Base-by-base conservation (phyloP, 257 asterid genomes). In the Coffea eugenioides region DNA sequence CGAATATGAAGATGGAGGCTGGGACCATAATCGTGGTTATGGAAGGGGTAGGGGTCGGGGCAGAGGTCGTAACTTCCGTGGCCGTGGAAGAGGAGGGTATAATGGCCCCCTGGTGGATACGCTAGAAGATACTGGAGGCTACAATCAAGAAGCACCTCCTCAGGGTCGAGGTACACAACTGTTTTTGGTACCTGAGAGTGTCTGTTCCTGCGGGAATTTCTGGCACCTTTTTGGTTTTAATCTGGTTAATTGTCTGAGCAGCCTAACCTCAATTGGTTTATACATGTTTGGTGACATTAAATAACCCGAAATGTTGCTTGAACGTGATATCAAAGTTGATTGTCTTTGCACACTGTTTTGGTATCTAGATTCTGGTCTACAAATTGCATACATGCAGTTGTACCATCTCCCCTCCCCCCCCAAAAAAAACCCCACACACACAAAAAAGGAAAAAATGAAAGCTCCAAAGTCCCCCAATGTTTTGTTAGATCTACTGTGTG, bases 1-100 rank as follows among this genome's bases (percentile, higher is more conserved):
- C 1, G 98, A 93, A 80, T 87, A 86, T 52, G 99, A 92, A 20
- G 98, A 92, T 85, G 99, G 95, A 51, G 95, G 93, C 77, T 95
- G 88, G 82, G 97, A 91, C 68, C 81, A 87, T 73, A 88, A 85
- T 71, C 89, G 86, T 41, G 88, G 89, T 68, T 92, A 83, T 72
- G 80, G 90, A 54, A 88, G 99, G 85, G 97, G 98, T 74, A 87
- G 97, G 85, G 94, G 97, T 27, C 90, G 97, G 34, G 97, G 97
- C 54, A 83, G 98, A 84, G 91, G 90, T 79, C 97, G 91, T 80
- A 82, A 66, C 79, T 89, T 83, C 84, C 97, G 93, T 80, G 94
- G 97, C 77, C 93, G 96, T 85, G 95, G 97, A 46, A 86, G 98
- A 79, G 97, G 97, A 80, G 97, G 92, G 25, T 94, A 89, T 83